Percentiles rank a stretch among this genome's conserved stretches.
These are phyloP conservation scores for Dendrocalamus sinicus DNA, from an alignment of 176 grass and related monocot genomes.

Conservation along the genomic window DNA sequence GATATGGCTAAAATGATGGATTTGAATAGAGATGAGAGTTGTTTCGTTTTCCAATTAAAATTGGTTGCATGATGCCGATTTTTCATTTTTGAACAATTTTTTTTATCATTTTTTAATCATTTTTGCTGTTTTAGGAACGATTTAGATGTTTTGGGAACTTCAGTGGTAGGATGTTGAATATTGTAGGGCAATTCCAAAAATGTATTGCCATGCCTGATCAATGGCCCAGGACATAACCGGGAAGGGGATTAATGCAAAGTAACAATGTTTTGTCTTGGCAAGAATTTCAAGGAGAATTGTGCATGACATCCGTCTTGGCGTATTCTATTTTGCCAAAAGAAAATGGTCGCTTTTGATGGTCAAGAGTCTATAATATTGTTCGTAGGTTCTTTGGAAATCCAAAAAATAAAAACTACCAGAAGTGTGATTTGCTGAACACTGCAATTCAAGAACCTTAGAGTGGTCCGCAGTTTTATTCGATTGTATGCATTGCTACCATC, in stretches of 20 bases:
- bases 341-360: not conserved
- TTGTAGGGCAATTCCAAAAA: not conserved
- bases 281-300: conserved; percentile 27
- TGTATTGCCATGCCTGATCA: not conserved
- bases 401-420: not conserved
- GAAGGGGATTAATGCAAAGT: not conserved
- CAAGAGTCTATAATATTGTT: not conserved
- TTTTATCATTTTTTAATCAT: too few relatives aligned
- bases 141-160: not conserved
- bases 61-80: not conserved
- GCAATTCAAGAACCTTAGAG: conserved; percentile 22
- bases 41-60: not conserved
- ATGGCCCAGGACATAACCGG: not conserved
- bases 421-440: not conserved
- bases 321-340: not conserved
- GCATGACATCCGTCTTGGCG: not conserved
- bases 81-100: not conserved
- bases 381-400: not conserved
- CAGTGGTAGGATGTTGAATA: not conserved
- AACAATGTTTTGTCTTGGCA: not conserved
- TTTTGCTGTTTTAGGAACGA: conserved; percentile 2
- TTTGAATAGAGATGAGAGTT: conserved; percentile 7
- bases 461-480: not conserved
- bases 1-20: not conserved
- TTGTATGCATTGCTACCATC: conserved; percentile 6